A percentile compares a stretch with the other conserved stretches of the same genome.
Conservation (phyloP, 345 rosid species). For the Hibiscus tridactylites region DNA sequence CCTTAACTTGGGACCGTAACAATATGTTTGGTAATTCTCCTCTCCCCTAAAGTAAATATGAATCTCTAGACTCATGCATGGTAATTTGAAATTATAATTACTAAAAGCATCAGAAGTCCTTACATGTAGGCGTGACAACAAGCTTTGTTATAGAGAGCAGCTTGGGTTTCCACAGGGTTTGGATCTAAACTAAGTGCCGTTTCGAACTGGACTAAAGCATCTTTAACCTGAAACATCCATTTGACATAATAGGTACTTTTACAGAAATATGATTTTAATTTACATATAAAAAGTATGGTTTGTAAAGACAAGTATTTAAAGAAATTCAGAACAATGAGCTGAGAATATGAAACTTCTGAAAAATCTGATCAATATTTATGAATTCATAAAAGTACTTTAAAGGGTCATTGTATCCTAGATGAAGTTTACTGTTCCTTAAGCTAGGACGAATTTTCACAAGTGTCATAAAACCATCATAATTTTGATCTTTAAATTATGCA, state of each 20-base stretch:
- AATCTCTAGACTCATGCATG: neutral
- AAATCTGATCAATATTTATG: neutral
- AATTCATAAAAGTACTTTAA: neutral
- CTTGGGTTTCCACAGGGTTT: constrained; percentile 70
- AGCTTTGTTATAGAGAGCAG: constrained; percentile 86
- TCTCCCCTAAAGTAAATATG: neutral
- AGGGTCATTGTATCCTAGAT: neutral
- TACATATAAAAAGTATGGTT: neutral
- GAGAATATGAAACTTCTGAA: neutral
- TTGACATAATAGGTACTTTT: neutral
- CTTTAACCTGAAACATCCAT: constrained; percentile 59
- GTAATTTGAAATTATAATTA: neutral
- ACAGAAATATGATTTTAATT: neutral
- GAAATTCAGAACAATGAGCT: neutral
- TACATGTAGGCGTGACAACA: constrained; percentile 86
- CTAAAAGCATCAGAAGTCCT: constrained; percentile 5
- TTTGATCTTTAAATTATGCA: neutral
- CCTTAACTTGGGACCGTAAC: too few species aligned
- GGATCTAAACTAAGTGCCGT: constrained; percentile 68
- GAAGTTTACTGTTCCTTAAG: neutral
- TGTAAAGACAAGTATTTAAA: neutral
- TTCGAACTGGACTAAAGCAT: constrained; percentile 77
- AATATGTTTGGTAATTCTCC: neutral
- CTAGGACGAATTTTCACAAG: neutral
- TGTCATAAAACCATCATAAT: neutral